These are phyloP conservation scores for Tulasnella sp. DNA, from an alignment of 768 basidiomycete genomes.

Conservation along the genomic window DNA sequence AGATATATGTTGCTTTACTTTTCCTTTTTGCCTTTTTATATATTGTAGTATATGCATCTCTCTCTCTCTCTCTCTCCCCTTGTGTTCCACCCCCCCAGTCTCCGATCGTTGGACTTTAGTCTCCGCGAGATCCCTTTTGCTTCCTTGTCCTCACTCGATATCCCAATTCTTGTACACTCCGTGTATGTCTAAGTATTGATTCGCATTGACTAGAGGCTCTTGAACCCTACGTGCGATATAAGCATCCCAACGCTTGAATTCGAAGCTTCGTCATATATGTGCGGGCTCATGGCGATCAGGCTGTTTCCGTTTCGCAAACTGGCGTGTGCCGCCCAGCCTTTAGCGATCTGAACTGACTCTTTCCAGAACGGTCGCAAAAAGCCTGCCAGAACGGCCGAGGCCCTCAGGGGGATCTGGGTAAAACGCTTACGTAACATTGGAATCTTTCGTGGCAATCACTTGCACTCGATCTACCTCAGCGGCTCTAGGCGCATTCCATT, in stretches of 20 bases:
- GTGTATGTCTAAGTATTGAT: slow-evolving; percentile 1
- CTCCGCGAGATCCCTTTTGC: neutral
- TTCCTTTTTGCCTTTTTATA: neutral
- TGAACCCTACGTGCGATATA: neutral
- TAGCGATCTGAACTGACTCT: slow-evolving; percentile 3
- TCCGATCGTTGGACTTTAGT: neutral
- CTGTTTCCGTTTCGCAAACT: no score
- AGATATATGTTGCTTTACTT: slow-evolving; percentile 3
- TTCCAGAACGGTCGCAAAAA: no score
- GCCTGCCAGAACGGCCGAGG: no score
- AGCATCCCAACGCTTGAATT: no score
- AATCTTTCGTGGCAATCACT: no score
- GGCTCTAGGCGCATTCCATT: no score
- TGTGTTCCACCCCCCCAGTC: neutral
- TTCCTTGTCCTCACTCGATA: neutral
- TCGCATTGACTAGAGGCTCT: neutral
- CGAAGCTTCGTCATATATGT: neutral
- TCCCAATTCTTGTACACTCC: neutral
- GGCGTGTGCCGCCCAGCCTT: no score
- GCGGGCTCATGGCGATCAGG: no score
- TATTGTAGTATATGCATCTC: slow-evolving; percentile 1
- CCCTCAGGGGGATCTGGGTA: no score
- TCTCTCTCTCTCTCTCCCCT: neutral
- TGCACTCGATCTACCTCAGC: no score
- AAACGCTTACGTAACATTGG: no score